Percentiles rank a stretch among this genome's conserved stretches.
These are phyloP conservation scores for Rhizomucor pusillus DNA, from an alignment of 371 early-diverging fungal genomes.

Conservation along the genomic window DNA sequence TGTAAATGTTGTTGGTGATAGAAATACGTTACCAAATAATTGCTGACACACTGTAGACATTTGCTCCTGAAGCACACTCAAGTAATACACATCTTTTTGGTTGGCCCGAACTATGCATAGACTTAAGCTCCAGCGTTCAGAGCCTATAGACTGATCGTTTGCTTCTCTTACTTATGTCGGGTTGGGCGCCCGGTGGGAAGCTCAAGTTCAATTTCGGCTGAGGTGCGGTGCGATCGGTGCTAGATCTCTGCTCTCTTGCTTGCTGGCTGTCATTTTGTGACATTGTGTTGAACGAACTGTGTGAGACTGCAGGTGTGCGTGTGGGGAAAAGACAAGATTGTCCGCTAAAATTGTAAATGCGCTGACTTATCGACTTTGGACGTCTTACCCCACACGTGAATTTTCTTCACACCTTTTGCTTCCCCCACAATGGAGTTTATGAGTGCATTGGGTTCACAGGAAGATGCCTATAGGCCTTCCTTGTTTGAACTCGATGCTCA, in stretches of 20 bases:
- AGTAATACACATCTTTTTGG: slow-evolving; percentile 86
- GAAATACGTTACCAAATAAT: slow-evolving; percentile 50
- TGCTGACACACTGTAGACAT: slow-evolving; percentile 63
- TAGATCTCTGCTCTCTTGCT: neutral
- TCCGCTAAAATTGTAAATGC: neutral
- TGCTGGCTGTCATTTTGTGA: slow-evolving; percentile 8
- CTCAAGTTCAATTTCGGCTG: slow-evolving; percentile 17
- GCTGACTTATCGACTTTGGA: neutral
- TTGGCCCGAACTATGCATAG: slow-evolving; percentile 68
- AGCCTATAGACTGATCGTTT: neutral
- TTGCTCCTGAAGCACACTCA: slow-evolving; percentile 60
- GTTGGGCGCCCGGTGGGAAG: slow-evolving; percentile 77
- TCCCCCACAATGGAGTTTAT: slow-evolving; percentile 75
- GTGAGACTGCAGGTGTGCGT: too few relatives aligned
- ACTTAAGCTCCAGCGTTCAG: neutral
- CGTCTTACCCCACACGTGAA: neutral
- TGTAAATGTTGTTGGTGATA: neutral
- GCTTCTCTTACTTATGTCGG: slow-evolving; percentile 72
- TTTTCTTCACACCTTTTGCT: neutral
- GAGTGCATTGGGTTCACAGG: slow-evolving; percentile 74
- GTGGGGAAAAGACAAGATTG: neutral
- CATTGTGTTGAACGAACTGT: neutral
- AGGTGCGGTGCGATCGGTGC: too few relatives aligned
- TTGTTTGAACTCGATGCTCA: slow-evolving; percentile 89
- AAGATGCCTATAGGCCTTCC: slow-evolving; percentile 77